These are phyloP conservation scores for Craterostigma plantagineum DNA, from an alignment of 257 asterid genomes.

Conservation along the genomic window DNA sequence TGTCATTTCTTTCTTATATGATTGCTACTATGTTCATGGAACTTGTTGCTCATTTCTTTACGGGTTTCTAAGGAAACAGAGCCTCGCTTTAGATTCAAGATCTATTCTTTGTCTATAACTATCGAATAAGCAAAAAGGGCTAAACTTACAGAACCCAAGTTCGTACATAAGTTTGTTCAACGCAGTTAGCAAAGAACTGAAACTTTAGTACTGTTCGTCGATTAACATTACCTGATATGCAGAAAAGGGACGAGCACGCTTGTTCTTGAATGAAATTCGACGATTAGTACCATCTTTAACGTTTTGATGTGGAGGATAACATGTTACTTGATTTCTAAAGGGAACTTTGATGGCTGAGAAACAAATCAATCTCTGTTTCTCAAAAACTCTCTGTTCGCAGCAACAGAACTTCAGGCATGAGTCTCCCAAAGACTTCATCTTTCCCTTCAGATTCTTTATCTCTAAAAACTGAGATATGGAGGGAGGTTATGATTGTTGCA, in stretches of 20 bases:
- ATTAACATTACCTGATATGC: constrained; percentile 18
- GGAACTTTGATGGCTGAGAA: no score
- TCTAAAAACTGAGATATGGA: no score
- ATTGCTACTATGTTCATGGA: neutral
- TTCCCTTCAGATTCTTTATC: constrained; percentile 3
- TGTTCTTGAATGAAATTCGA: constrained; percentile 11
- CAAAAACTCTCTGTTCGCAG: constrained; percentile 12
- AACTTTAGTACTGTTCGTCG: constrained; percentile 2
- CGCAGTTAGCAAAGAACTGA: neutral
- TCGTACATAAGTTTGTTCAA: neutral
- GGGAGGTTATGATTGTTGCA: no score
- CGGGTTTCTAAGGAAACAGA: neutral
- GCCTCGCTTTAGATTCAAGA: neutral
- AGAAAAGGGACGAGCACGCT: no score
- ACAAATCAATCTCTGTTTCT: constrained; percentile 8
- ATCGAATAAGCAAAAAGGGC: neutral
- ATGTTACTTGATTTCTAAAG: constrained; percentile 9
- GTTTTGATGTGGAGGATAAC: constrained; percentile 15
- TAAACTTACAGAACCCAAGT: neutral
- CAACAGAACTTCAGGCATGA: constrained; percentile 17
- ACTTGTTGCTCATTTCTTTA: neutral
- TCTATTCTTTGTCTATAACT: neutral
- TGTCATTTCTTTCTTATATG: constrained; percentile 8
- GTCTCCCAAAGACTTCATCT: constrained; percentile 34
- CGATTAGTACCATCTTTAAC: constrained; percentile 7